phyloP scores from a whole-genome alignment of 805 yeast genomes.

The Yarrowia porcina region DNA sequence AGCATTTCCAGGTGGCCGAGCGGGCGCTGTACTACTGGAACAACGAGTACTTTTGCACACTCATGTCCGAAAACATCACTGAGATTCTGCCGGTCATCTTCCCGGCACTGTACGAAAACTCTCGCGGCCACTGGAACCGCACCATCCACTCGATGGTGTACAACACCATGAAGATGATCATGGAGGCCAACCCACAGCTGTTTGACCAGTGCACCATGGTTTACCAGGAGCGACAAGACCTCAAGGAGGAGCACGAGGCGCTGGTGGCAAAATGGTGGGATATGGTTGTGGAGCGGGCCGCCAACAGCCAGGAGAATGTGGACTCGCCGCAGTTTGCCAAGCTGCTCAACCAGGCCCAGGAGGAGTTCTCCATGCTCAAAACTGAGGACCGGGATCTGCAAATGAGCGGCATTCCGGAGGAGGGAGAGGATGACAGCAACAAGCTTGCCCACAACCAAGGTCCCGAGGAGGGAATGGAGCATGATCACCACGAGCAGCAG shows the following conservation, averaged over 20 bases:
- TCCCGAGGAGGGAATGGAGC: constrained; percentile 15
- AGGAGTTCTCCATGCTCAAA: constrained; percentile 21
- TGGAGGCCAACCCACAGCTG: constrained; percentile 86
- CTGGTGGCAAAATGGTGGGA: constrained; percentile 59
- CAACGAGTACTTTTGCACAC: constrained; percentile 85
- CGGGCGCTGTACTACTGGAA: constrained; percentile 92
- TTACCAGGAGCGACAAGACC: constrained; percentile 75
- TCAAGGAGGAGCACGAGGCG: constrained; percentile 59
- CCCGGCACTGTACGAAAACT: constrained; percentile 82
- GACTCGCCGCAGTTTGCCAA: constrained; percentile 25
- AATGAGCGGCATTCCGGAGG: constrained; percentile 20
- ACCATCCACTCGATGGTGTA: constrained; percentile 88
- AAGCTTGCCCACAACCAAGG: not conserved
- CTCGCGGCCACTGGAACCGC: constrained; percentile 84
- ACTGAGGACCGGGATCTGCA: constrained; percentile 9
- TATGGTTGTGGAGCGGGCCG: constrained; percentile 43
- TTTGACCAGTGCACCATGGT: constrained; percentile 90
- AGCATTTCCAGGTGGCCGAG: constrained; percentile 97
- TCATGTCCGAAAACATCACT: constrained; percentile 85
- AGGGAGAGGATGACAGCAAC: not conserved
- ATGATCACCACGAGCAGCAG: not conserved
- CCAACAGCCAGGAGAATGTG: constrained; percentile 13
- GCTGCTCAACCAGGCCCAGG: constrained; percentile 22
- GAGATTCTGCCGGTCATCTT: constrained; percentile 89
- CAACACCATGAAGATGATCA: constrained; percentile 83